A percentile compares a stretch with the other conserved stretches of the same genome.
phyloP scores from a whole-genome alignment of 108 stramenopile species.

The Conticribra weissflogii region DNA sequence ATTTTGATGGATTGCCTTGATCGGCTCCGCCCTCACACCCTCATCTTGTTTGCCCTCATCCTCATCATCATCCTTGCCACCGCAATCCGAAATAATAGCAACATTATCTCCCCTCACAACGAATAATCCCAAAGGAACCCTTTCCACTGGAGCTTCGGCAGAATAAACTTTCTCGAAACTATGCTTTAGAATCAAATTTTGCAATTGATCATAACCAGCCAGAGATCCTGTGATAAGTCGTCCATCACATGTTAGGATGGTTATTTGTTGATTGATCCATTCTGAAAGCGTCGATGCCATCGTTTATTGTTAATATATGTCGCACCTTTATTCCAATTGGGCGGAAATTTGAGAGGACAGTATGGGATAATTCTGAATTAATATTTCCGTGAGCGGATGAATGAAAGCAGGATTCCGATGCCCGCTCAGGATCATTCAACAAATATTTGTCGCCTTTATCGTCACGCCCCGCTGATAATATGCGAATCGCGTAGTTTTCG shows the following conservation, averaged over 20 bases:
- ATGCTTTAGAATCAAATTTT: slow-evolving; percentile 78
- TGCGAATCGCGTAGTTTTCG: too few species aligned
- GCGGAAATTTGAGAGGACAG: too few species aligned
- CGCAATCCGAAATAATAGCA: slow-evolving; percentile 41
- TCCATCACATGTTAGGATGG: slow-evolving; percentile 84
- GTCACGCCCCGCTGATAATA: too few species aligned
- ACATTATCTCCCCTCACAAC: slow-evolving; percentile 88
- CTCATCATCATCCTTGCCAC: neutral
- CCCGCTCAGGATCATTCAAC: too few species aligned
- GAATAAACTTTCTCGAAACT: slow-evolving; percentile 73
- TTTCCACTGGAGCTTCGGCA: slow-evolving; percentile 62
- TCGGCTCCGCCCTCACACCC: slow-evolving; percentile 47
- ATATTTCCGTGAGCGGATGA: too few species aligned
- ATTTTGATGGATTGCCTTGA: slow-evolving; percentile 43
- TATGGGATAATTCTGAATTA: too few species aligned
- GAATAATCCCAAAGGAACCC: slow-evolving; percentile 77
- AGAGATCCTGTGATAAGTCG: slow-evolving; percentile 72
- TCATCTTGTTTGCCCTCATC: slow-evolving; percentile 20
- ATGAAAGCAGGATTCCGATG: too few species aligned
- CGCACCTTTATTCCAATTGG: slow-evolving; percentile 22
- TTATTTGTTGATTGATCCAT: slow-evolving; percentile 68
- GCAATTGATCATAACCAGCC: slow-evolving; percentile 83
- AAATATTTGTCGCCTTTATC: too few species aligned
- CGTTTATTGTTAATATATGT: too few species aligned
- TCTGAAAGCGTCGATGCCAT: slow-evolving; percentile 83